Evolutionary conservation across 306 rosid genomes (phyloP), one percentile per base, ranked within the genome.

Genomic region (Ormosia semicastrata): DNA sequence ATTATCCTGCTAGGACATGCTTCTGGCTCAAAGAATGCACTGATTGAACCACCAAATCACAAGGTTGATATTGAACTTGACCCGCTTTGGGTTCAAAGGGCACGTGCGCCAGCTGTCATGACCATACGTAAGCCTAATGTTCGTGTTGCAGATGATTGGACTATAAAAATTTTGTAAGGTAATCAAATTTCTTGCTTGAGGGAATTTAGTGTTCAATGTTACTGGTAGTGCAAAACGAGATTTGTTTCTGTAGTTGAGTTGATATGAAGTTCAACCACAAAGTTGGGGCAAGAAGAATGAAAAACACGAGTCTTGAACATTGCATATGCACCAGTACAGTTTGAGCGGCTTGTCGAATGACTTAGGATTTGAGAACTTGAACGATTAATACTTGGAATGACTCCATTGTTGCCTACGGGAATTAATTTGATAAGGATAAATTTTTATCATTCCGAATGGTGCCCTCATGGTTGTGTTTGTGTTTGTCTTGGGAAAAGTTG

Each of bases 41-140:
- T 88, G 56, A 77, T 92, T 83, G 96, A 92, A 75, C 90, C 97
- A 32, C 90, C 89, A 73, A 88, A 92, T 60, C 69, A 82, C 8
- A 92, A 77, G 46, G 87, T 83, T 24, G 91, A 87, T 52, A 49
- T 95, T 43, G 98, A 87, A 86, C 76, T 56, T 46, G 93, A 92
- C 11, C 96, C 98, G 0, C 94, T 95, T 44, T 88, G 90, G 89
- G 73, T 92, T 85, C 91, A 85, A 34, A 71, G 89, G 75, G 73
- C 78, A 39, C 85, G n/a, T 13, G 72, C 85, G 8, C 66, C 87
- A 1, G 77, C 85, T 7, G 86, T 79, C n/a, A 7, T 71, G 62
- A 92, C 99, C 18, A 85, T 93, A 78, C 91, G 99, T 4, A 93
- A 87, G 83, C 99, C 99, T 50, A 88, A 88, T 76, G 87, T 95